Percentiles rank a stretch among this genome's conserved stretches.
These are phyloP conservation scores for Arthrobotrys musiformis DNA, from an alignment of 2,329 filamentous ascomycete genomes.

Conservation along the genomic window DNA sequence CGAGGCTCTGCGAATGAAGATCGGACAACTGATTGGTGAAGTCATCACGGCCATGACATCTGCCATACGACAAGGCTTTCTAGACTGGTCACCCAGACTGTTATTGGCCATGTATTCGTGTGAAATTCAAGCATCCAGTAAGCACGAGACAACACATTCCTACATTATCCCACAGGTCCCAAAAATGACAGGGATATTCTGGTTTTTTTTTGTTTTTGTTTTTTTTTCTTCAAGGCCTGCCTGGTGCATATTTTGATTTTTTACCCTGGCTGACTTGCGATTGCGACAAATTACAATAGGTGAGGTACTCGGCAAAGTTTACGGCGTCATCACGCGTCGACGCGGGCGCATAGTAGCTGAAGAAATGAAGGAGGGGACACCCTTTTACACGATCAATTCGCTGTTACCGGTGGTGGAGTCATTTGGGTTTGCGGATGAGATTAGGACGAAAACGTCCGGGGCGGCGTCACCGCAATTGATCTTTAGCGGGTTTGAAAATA, in stretches of 20 bases:
- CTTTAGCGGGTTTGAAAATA: slow-evolving; percentile 85
- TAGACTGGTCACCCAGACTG: slow-evolving; percentile 96
- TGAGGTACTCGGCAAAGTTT: slow-evolving; percentile 93
- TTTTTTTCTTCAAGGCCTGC: no score
- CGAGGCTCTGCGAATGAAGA: slow-evolving; percentile 69
- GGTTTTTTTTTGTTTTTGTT: slow-evolving; percentile 2
- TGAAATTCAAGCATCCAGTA: slow-evolving; percentile 93
- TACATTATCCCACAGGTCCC: slow-evolving; percentile 45
- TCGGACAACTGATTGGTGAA: slow-evolving; percentile 88
- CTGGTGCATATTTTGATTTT: no score
- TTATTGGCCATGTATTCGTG: slow-evolving; percentile 98
- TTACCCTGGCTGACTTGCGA: slow-evolving; percentile 56
- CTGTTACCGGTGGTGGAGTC: slow-evolving; percentile 91
- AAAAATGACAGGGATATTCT: slow-evolving; percentile 19
- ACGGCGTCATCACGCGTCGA: slow-evolving; percentile 95
- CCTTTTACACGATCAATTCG: slow-evolving; percentile 93
- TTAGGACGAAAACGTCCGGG: slow-evolving; percentile 90
- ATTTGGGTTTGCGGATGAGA: slow-evolving; percentile 96
- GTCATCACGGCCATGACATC: slow-evolving; percentile 89
- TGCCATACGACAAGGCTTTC: slow-evolving; percentile 83
- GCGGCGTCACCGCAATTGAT: slow-evolving; percentile 91
- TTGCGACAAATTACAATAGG: slow-evolving; percentile 63
- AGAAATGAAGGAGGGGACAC: slow-evolving; percentile 91
- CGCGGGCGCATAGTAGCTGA: slow-evolving; percentile 90
- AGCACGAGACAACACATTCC: slow-evolving; percentile 59